Evolutionary conservation across 306 rosid species (phyloP), one percentile per base, ranked within the genome.

Genomic region (Sesbania bispinosa): DNA sequence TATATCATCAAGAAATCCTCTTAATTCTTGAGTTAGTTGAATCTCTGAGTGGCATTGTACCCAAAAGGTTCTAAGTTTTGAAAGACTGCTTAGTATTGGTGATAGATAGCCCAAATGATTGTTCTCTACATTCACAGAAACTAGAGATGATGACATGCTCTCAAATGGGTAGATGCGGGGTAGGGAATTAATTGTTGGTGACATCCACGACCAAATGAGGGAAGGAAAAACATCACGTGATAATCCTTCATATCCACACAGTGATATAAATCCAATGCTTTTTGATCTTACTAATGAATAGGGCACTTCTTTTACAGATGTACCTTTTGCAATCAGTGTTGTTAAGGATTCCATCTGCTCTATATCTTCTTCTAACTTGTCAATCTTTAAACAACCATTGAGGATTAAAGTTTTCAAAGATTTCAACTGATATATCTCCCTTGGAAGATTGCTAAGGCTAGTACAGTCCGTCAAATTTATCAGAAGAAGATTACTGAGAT

Each of bases 281-380:
- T 45, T 53, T 20, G 50, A 10, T 23, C 36, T 26, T 3, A 29
- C 35, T 10, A 80, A 61, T 14, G 69, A 79, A 6, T 1, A 23
- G 19, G 86, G 88, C 0, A 75, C 19, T 21, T 45, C n/a, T 51
- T 39, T 69, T 58, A 86, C 41, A 16, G 78, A 15, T 13, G 86
- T 75, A 19, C 78, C 11, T 13, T 86, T 76, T 1, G 80, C 87
- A 0, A 4, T n/a, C 2, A 86, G 71, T 19, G 63, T 81, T n/a
- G 51, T 72, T 75, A 86, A 19, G 35, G 86, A 83, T 69, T 32
- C 38, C 84, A 86, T 61, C 21, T 81, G 74, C 24, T 74, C 88
- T 10, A 86, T 18, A 24, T 75, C 79, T 2, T 81, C 76, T 10
- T 57, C 69, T 36, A 86, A 75, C 35, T 24, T 46, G 10, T 41